phyloP scores from a whole-genome alignment of 2,329 filamentous ascomycete genomes.

The Fusarium setosum region DNA sequence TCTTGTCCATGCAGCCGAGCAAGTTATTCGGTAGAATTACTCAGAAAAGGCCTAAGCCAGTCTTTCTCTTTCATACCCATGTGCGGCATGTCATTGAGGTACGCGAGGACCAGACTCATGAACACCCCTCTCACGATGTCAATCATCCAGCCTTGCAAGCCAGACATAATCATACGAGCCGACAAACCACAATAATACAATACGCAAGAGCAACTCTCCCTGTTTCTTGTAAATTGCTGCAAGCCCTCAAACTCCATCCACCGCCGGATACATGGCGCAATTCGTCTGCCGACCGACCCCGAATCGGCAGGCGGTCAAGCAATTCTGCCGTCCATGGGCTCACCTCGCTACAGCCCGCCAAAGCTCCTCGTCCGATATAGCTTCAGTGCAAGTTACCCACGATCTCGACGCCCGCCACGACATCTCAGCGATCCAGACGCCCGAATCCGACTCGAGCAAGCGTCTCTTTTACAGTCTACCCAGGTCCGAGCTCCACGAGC shows the following conservation, averaged over 20 bases:
- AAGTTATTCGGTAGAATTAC: too few relatives aligned
- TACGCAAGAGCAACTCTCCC: not conserved
- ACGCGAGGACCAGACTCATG: too few relatives aligned
- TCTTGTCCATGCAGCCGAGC: too few relatives aligned
- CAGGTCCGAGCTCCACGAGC: constrained; percentile 13
- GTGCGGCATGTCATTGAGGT: too few relatives aligned
- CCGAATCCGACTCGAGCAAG: not conserved
- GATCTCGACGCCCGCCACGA: constrained; percentile 10
- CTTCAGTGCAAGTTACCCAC: constrained; percentile 9
- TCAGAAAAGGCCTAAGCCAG: too few relatives aligned
- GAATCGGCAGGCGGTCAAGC: constrained; percentile 32
- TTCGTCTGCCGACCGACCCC: not conserved
- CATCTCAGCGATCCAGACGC: not conserved
- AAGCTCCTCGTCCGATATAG: constrained; percentile 41
- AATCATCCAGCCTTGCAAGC: too few relatives aligned
- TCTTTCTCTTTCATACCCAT: too few relatives aligned
- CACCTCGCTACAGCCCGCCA: constrained; percentile 33
- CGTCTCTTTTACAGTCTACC: not conserved
- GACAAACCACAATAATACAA: too few relatives aligned
- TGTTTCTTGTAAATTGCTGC: not conserved
- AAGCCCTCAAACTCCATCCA: not conserved
- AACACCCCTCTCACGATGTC: too few relatives aligned
- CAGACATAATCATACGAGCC: accelerated
- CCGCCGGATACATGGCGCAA: not conserved
- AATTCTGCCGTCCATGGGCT: constrained; percentile 41